These are phyloP conservation scores for Jimgerdemannia lactiflua DNA, from an alignment of 192 early-diverging fungal species.

Conservation along the genomic window DNA sequence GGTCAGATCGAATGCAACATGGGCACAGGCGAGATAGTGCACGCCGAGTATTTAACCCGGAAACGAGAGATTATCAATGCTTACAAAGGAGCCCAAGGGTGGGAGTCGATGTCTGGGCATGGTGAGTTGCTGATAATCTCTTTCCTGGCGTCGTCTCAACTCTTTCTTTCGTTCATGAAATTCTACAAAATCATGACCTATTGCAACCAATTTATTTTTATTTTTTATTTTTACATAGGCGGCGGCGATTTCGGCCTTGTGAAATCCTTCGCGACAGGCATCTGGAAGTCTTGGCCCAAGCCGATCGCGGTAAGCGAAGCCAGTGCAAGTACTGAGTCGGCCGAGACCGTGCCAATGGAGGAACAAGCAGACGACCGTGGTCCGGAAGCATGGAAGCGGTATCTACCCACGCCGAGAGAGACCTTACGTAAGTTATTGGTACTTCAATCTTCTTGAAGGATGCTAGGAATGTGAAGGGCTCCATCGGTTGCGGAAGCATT, in stretches of 20 bases:
- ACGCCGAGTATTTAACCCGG: conserved; percentile 11
- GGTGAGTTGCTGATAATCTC: neutral
- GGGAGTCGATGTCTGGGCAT: neutral
- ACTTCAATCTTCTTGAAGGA: too few species aligned
- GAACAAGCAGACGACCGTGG: neutral
- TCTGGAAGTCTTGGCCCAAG: conserved; percentile 1
- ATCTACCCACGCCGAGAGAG: conserved; percentile 2
- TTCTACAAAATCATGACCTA: too few species aligned
- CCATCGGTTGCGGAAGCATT: too few species aligned
- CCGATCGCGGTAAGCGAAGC: too few species aligned
- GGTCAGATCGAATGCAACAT: conserved; percentile 6
- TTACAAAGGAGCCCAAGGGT: neutral
- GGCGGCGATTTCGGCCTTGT: conserved; percentile 19
- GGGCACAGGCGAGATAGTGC: neutral
- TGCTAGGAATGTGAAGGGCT: too few species aligned
- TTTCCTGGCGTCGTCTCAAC: too few species aligned
- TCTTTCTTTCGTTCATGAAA: too few species aligned
- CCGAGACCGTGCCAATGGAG: too few species aligned
- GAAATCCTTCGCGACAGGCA: conserved; percentile 1
- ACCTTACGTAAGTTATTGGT: conserved; percentile 6
- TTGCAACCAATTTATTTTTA: too few species aligned
- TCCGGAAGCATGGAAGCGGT: neutral
- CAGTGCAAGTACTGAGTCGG: too few species aligned
- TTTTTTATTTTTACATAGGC: neutral
- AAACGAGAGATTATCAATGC: conserved; percentile 1